A percentile compares a stretch with the other conserved stretches of the same genome.
phyloP scores from a whole-genome alignment of 2,329 filamentous ascomycete species.

The Colletotrichum gloeosporioides region DNA sequence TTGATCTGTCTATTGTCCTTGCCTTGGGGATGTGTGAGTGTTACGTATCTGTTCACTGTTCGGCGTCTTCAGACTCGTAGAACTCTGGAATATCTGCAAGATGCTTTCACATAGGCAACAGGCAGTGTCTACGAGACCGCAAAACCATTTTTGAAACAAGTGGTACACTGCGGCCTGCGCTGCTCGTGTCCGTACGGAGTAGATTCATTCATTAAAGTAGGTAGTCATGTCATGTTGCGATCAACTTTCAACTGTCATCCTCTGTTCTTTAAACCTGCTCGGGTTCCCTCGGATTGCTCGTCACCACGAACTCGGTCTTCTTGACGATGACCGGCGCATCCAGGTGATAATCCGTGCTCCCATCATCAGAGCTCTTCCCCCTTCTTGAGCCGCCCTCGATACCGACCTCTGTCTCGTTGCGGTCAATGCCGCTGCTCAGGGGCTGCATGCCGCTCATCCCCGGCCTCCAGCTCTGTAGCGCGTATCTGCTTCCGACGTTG shows the following conservation, averaged over 20 bases:
- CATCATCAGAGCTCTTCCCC: neutral
- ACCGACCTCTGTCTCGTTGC: neutral
- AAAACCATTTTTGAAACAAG: neutral
- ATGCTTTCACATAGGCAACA: neutral
- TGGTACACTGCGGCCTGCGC: neutral
- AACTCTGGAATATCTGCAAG: neutral
- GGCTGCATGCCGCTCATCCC: slow-evolving; percentile 27
- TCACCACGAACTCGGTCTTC: slow-evolving; percentile 21
- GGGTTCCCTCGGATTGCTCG: neutral
- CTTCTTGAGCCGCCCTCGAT: neutral
- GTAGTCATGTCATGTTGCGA: neutral
- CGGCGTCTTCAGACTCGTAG: neutral
- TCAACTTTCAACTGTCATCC: neutral
- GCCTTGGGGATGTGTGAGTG: neutral
- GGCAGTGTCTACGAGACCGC: neutral
- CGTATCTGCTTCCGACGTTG: slow-evolving; percentile 24
- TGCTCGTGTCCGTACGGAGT: neutral
- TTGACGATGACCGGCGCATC: slow-evolving; percentile 5
- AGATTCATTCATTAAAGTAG: neutral
- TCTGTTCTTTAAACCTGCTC: neutral
- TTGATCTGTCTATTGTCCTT: neutral
- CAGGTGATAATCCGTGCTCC: slow-evolving; percentile 9
- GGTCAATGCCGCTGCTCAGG: slow-evolving; percentile 20
- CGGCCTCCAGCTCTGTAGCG: slow-evolving; percentile 30
- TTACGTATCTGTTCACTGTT: neutral